Percentiles rank a stretch among this genome's conserved stretches.
Conservation (phyloP, 306 rosid species). For the Macrotyloma uniflorum region DNA sequence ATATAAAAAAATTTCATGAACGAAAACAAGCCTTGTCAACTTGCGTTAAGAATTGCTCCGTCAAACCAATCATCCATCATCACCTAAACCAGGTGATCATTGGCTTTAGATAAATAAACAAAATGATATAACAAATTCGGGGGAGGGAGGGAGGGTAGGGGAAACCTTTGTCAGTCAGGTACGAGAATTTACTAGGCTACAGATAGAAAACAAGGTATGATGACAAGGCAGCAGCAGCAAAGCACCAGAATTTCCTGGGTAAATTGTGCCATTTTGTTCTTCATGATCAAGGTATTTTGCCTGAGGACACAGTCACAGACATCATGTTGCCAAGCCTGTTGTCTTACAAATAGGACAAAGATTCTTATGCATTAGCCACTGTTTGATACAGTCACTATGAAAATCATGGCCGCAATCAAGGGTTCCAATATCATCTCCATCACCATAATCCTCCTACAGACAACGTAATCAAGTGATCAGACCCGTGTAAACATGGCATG, state of each 20-base stretch:
- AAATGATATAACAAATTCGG: conserved; percentile 32
- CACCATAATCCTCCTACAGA: conserved; percentile 72
- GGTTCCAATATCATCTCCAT: conserved; percentile 68
- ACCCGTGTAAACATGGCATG: not conserved
- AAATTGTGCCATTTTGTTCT: conserved; percentile 21
- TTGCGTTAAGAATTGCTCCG: conserved; percentile 41
- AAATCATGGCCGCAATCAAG: conserved; percentile 82
- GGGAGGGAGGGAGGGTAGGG: not conserved
- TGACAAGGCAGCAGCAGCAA: conserved; percentile 29
- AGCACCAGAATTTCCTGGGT: conserved; percentile 20
- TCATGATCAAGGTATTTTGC: conserved; percentile 26
- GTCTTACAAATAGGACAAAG: conserved; percentile 89
- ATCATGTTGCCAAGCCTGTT: conserved; percentile 66
- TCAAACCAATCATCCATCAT: conserved; percentile 35
- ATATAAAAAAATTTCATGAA: not conserved
- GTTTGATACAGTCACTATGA: conserved; percentile 66
- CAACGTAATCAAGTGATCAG: conserved; percentile 24
- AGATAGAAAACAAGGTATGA: conserved; percentile 12
- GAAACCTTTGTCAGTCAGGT: conserved; percentile 8
- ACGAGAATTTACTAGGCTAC: conserved; percentile 21
- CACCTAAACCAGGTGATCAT: conserved; percentile 40
- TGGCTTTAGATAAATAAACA: conserved; percentile 48
- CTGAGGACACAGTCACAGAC: conserved; percentile 33
- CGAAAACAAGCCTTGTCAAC: conserved; percentile 46
- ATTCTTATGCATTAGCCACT: conserved; percentile 84